Base-by-base conservation (phyloP, 192 early-diverging fungal species). In the Fimicolochytrium jonesii region DNA sequence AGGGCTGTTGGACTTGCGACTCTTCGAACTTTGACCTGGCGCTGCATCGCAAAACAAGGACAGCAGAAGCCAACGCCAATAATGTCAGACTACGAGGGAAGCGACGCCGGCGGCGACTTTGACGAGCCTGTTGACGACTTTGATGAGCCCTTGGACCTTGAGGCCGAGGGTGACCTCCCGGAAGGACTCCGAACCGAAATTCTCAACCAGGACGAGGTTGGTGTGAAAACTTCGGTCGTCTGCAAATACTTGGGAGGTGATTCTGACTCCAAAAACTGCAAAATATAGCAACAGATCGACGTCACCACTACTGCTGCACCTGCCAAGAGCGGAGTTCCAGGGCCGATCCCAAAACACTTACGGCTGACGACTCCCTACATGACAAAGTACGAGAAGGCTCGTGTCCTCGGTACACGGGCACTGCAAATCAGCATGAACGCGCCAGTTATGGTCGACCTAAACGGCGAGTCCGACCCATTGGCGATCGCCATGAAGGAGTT, bases 381-480 rank as follows among this genome's bases (percentile, higher is more conserved):
- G 92, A 98, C 96, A 50, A 97, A 95, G 70, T 98, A 98, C 77
- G 96, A 98, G 75, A 88, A 90, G 45, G 71, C 76, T 9, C 43
- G 71, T 17, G 61, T 74, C 18, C 69, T 74, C 29, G 76, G 76
- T 37, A 92, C 94, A 10, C 84, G 96, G 26, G 96, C 96, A 3
- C 83, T 97, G 65, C 94, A 98, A 71, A 93, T 98, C 63, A 90
- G 87, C 77, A 92, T 98, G 88, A 98, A 94, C 73, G 96, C 96
- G n/a, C 96, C 94, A 22, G 89, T 94, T n/a, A 87, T 95, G 80
- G 91, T 95, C 17, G 92, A 95, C 68, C 74, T 95, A 31, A 88
- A 89, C 46, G 92, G 92, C 43, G 94, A 97, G 72, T 85, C 88
- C 7, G 96, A 98, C 74, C 90, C 96, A 31, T 80, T 95, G 15